Conservation (phyloP, 2,329 filamentous ascomycete species). For the Mycosphaerella sp. region DNA sequence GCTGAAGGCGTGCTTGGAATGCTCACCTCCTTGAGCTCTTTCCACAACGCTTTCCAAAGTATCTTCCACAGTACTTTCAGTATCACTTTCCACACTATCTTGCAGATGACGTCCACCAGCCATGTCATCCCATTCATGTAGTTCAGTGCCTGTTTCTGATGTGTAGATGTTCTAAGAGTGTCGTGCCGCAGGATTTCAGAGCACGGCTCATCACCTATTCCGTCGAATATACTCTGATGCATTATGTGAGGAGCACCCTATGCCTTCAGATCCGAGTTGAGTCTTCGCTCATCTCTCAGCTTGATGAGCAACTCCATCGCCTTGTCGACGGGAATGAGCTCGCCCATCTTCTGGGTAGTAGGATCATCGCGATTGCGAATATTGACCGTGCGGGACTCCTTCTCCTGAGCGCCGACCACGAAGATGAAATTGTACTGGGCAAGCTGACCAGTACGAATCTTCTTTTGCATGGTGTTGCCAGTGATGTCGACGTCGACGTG, state of each 20-base stretch:
- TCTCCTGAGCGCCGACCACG: constrained; percentile 59
- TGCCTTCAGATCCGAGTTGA: constrained; percentile 19
- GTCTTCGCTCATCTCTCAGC: constrained; percentile 41
- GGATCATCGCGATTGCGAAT: constrained; percentile 60
- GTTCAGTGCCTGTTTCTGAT: no score
- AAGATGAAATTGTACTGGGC: constrained; percentile 82
- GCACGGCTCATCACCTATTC: no score
- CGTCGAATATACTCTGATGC: no score
- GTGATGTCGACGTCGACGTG: constrained; percentile 66
- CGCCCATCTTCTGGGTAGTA: constrained; percentile 55
- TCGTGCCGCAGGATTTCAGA: no score
- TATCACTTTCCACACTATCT: no score
- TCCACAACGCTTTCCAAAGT: no score
- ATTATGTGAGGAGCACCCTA: neutral
- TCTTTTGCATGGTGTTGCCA: constrained; percentile 81
- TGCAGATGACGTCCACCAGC: constrained; percentile 1
- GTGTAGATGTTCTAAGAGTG: no score
- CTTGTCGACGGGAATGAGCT: constrained; percentile 56
- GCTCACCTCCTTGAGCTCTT: no score
- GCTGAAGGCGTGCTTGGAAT: no score
- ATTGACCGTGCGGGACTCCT: constrained; percentile 54
- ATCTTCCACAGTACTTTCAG: no score
- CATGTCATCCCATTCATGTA: constrained; percentile 19
- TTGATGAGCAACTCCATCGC: constrained; percentile 49
- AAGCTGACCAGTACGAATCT: constrained; percentile 76